phyloP scores from a whole-genome alignment of 2,329 filamentous ascomycete species.

The Cladorrhinum sp. region DNA sequence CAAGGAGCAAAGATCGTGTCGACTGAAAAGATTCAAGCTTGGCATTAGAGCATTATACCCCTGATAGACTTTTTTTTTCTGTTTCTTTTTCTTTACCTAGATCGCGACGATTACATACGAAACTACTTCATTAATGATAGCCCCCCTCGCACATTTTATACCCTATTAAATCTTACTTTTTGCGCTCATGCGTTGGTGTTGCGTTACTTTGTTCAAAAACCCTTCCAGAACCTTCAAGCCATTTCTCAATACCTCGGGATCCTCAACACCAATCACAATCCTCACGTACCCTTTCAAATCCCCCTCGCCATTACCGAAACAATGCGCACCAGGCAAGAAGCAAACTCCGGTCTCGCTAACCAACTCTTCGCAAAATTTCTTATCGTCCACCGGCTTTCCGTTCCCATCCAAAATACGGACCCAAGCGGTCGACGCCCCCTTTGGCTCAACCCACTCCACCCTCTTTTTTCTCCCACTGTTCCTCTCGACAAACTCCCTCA shows the following conservation, averaged over 20 bases:
- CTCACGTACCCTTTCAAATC: conserved; percentile 69
- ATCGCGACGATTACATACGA: background rate
- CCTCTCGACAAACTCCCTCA: no score
- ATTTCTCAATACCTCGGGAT: conserved; percentile 56
- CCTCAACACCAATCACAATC: conserved; percentile 65
- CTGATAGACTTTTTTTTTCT: conserved; percentile 5
- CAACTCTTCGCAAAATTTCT: conserved; percentile 64
- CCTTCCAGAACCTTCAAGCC: conserved; percentile 52
- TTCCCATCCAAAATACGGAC: no score
- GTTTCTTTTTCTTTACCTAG: background rate
- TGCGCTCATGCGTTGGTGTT: no score
- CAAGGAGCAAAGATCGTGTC: conserved; percentile 27
- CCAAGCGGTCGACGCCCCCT: no score
- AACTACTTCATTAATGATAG: background rate
- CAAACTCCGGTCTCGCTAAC: conserved; percentile 67
- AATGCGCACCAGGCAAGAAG: conserved; percentile 63
- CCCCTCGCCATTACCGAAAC: conserved; percentile 57
- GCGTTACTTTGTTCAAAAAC: no score
- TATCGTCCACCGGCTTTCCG: no score
- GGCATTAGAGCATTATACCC: conserved; percentile 13
- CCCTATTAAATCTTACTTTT: conserved; percentile 23
- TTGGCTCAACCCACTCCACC: no score
- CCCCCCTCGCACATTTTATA: background rate
- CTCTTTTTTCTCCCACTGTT: no score
- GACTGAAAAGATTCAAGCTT: conserved; percentile 23